These are phyloP conservation scores for Mycena citricolor DNA, from an alignment of 1,284 basidiomycete genomes.

Conservation along the genomic window DNA sequence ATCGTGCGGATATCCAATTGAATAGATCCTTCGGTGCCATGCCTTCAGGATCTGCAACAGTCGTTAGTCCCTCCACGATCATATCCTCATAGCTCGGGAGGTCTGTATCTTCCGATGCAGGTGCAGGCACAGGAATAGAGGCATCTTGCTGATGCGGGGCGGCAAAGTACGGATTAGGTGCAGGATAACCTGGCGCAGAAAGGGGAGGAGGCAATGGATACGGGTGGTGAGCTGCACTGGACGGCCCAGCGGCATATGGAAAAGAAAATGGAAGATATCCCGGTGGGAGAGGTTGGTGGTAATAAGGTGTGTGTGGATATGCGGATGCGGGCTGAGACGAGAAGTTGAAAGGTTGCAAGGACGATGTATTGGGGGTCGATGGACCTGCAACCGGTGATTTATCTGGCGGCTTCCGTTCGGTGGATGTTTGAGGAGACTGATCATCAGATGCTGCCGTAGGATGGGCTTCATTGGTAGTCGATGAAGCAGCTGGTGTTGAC, in stretches of 20 bases:
- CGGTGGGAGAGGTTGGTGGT: constrained; percentile 35
- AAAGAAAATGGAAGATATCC: constrained; percentile 30
- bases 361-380: constrained; percentile 29
- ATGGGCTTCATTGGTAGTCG: constrained; percentile 7
- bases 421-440: constrained; percentile 6
- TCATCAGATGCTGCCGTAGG: constrained; percentile 20
- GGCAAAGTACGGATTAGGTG: constrained; percentile 25
- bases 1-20: constrained; percentile 74
- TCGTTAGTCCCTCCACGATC: constrained; percentile 74
- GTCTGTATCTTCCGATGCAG: constrained; percentile 40
- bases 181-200: constrained; percentile 26
- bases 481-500: constrained; percentile 1
- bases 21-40: constrained; percentile 78
- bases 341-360: constrained; percentile 46
- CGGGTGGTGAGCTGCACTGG: constrained; percentile 45
- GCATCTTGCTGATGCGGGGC: constrained; percentile 26
- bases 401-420: constrained; percentile 17
- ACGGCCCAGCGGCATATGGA: constrained; percentile 24
- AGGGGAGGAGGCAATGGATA: constrained; percentile 39
- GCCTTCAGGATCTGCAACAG: constrained; percentile 64
- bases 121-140: constrained; percentile 29
- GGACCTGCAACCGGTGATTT: constrained; percentile 25
- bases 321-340: constrained; percentile 44
- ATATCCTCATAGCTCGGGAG: constrained; percentile 84
- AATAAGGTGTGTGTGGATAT: constrained; percentile 65